These are phyloP conservation scores for Trichoderma harzianum DNA, from an alignment of 2,329 filamentous ascomycete genomes.

Conservation along the genomic window DNA sequence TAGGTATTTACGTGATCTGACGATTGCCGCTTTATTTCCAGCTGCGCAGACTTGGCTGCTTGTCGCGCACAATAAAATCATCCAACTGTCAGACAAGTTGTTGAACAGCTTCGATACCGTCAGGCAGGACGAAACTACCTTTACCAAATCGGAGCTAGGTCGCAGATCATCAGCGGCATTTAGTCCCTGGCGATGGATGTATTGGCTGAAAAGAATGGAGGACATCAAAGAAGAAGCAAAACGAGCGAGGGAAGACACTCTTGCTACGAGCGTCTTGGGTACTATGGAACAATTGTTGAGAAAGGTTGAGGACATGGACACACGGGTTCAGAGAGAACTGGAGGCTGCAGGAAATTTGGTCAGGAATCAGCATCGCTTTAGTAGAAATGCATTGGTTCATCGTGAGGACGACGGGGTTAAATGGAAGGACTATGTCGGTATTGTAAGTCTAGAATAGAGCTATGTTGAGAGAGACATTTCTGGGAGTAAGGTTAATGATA, in stretches of 20 bases:
- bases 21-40: neutral
- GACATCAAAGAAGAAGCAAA: constrained; percentile 8
- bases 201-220: constrained; percentile 6
- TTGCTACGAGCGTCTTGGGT: neutral
- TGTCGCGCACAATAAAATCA: neutral
- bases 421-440: neutral
- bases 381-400: neutral
- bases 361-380: neutral
- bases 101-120: neutral
- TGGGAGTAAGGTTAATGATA: neutral
- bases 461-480: neutral
- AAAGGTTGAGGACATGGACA: neutral
- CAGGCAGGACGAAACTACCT: neutral
- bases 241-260: neutral
- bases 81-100: neutral
- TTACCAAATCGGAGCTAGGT: constrained; percentile 5
- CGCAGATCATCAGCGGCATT: constrained; percentile 7
- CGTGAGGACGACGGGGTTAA: neutral
- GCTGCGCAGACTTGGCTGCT: neutral
- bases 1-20: neutral
- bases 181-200: constrained; percentile 16
- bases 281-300: neutral
- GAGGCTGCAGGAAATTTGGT: neutral
- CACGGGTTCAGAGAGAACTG: neutral
- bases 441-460: neutral